Base-by-base conservation (phyloP, 495 filamentous ascomycete species). In the Thozetella sp. region DNA sequence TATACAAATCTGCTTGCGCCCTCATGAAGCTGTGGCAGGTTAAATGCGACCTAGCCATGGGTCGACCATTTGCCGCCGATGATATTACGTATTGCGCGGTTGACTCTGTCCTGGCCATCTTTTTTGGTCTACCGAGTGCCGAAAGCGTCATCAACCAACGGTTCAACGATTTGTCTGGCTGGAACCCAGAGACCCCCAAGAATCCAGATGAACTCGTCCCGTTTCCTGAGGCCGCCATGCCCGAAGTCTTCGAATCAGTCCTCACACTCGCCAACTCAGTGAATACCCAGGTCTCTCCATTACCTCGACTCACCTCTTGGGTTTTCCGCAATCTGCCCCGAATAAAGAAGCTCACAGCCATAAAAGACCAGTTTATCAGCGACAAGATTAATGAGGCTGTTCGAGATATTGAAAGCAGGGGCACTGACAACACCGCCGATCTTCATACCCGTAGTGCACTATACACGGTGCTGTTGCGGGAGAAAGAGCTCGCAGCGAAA, bases 1-100 rank as follows among this genome's bases (percentile, higher is more conserved):
- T 74, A 2, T 64, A 73, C 22, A 53, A 58, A n/a, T 56, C 55
- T 1, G 53, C 53, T 1, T 45, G 46, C 34, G 45, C 58, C 11
- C 43, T 76, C 26, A 48, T 74, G 1, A 53, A 72, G 6, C 53
- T 72, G 2, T 75, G 72, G 72, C 15, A 37, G n/a, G 25, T 34
- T 23, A 76, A 74, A 46, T 15, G 57, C 4, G 12, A 24, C 1
- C 23, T 69, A 10, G 72, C 72, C 2, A n/a, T 57, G 10, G 66
- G 69, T 2, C 59, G 56, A 0, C 67, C 71, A 0, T 75, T 73
- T 40, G 34, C 56, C 4, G 71, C 67, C 3, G 43, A 69, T 6
- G 72, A 78, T 51, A 59, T 76, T 22, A 53, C 57, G 17, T 45
- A 62, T 30, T 51, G 50, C 19, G 59, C 68, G 1, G 57, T 76